These are phyloP conservation scores for Pythium apleroticum DNA, from an alignment of 352 stramenopile species.

Conservation along the genomic window DNA sequence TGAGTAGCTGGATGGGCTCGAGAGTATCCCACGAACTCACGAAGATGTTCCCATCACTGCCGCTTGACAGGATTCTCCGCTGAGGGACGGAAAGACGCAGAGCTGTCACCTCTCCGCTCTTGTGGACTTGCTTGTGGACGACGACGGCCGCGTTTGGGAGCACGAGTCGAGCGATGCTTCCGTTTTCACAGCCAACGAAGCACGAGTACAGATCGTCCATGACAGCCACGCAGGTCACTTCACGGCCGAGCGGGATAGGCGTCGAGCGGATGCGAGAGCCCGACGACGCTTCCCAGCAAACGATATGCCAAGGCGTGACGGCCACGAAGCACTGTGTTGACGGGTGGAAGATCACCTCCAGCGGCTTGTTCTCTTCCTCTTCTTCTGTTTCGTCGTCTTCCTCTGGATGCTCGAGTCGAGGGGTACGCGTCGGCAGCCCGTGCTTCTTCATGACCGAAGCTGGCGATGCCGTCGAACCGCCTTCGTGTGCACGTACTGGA, in stretches of 20 bases:
- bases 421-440: neutral
- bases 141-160: conserved; percentile 37
- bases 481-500: neutral
- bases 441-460: neutral
- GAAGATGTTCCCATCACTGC: conserved; percentile 36
- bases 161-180: conserved; percentile 38
- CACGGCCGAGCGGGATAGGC: conserved; percentile 21
- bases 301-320: conserved; percentile 32
- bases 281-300: conserved; percentile 31
- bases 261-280: conserved; percentile 27
- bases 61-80: conserved; percentile 31
- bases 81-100: conserved; percentile 22
- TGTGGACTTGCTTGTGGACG: conserved; percentile 31
- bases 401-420: neutral
- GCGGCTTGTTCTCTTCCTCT: conserved; percentile 36
- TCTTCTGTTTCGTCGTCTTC: conserved; percentile 3
- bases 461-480: neutral
- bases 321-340: conserved; percentile 34
- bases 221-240: conserved; percentile 36
- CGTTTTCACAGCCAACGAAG: conserved; percentile 41
- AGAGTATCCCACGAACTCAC: conserved; percentile 37
- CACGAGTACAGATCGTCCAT: conserved; percentile 46
- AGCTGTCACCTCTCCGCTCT: conserved; percentile 25
- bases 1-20: conserved; percentile 34
- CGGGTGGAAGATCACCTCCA: conserved; percentile 34